Evolutionary conservation across 2,329 filamentous ascomycete genomes (phyloP).

Genomic region (Lachnellula arida): DNA sequence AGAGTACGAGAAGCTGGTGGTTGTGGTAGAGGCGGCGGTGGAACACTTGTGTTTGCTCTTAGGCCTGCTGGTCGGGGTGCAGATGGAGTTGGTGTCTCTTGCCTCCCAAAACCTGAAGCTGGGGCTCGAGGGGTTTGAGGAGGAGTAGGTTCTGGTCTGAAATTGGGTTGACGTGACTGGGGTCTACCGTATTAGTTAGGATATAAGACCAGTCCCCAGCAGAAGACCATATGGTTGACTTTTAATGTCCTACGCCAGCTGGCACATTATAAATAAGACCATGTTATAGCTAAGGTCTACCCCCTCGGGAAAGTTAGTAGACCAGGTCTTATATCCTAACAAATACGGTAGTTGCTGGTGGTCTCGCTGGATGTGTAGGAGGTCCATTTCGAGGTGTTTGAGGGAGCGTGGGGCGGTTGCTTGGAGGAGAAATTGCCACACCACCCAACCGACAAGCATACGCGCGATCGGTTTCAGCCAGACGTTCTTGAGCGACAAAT

Average conservation of each 20-base stretch:
- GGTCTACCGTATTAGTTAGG: no score
- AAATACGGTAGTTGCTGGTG: background rate
- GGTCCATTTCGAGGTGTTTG: background rate
- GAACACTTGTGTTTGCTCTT: background rate
- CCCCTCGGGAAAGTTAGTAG: no score
- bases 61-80: background rate
- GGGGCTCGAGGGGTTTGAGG: background rate
- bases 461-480: background rate
- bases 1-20: no score
- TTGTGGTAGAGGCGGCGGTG: no score
- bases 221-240: no score
- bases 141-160: background rate
- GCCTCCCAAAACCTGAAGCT: background rate
- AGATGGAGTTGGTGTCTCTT: background rate
- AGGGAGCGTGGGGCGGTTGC: background rate
- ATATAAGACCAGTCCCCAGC: no score
- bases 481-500: background rate
- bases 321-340: no score
- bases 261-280: no score
- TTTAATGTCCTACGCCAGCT: no score
- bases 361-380: background rate
- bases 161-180: background rate
- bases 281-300: no score
- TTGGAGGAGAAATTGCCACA: background rate
- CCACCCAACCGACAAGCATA: constrained; percentile 1